Evolutionary conservation across 805 yeast genomes (phyloP), one percentile per base, ranked within the genome.

Genomic region (Kurtzmaniella fragi): DNA sequence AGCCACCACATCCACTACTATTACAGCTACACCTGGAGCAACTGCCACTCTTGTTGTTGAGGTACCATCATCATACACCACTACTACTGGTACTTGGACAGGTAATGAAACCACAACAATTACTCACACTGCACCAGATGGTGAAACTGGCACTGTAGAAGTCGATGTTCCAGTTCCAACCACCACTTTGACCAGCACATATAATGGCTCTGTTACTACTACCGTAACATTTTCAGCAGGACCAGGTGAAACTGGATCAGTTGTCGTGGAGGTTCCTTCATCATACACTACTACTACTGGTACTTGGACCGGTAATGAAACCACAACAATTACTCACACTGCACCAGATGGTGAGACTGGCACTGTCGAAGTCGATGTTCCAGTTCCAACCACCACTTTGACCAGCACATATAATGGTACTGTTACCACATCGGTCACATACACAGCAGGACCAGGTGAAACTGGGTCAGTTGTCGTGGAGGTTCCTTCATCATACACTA

Each of bases 281-380:
- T 43, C 44, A 27, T 35, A 44, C 12, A 40, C 39, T 4, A 41
- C 47, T 2, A 17, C 37, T 13, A 49, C 50, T 20, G n/a, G 35
- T 14, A 37, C 34, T 16, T 35, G 40, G 39, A 34, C 41, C 10
- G 34, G 35, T 7, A 39, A 44, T 17, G 35, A 37, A 13, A 40
- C 46, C n/a, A 32, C 33, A 5, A 39, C 45, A 13, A 33, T 35
- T 13, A 40, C 46, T n/a, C 39, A 37, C 11, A 28, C 43, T 3
- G 35, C 37, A 15, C 40, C 48, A 13, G 40, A 30, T n/a, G 47
- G 42, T 10, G 35, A 40, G 9, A 57, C 59, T 9, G 50, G 36
- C 31, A 53, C 59, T 4, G 52, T 52, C 16, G 48, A 42, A n/a
- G 57, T 52, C 13, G 45, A 46, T 16, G 53, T 47, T 13, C 29